phyloP scores from a whole-genome alignment of 306 rosid genomes.

The Mimosa pudica region DNA sequence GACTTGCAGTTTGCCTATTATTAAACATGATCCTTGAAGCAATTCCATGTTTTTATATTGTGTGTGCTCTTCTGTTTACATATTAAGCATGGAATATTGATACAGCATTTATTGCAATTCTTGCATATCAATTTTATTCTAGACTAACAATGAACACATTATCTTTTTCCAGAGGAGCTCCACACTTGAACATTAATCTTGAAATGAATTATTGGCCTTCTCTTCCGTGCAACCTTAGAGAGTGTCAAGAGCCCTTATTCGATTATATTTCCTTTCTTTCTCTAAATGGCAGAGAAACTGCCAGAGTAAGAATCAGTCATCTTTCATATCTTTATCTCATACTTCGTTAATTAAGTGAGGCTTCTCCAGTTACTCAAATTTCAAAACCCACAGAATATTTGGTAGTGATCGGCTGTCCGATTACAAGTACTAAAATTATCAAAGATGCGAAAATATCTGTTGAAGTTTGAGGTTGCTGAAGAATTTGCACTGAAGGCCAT shows the following conservation, averaged over 20 bases:
- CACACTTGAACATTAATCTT: conserved; percentile 79
- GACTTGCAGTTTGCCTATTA: not conserved
- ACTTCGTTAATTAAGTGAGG: not conserved
- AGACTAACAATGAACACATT: conserved; percentile 32
- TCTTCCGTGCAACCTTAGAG: conserved; percentile 82
- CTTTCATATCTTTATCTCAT: conserved; percentile 1
- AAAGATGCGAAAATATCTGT: conserved; percentile 1
- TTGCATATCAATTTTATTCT: conserved; percentile 20
- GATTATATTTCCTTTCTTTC: conserved; percentile 60
- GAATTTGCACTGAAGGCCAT: not conserved
- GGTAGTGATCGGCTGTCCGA: not conserved
- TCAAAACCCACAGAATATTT: not conserved
- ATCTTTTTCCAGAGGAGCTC: conserved; percentile 66
- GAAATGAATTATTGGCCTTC: conserved; percentile 92
- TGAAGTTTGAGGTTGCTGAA: conserved; percentile 1
- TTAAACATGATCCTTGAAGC: not conserved
- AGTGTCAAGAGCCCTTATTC: conserved; percentile 79
- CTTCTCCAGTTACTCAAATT: not conserved
- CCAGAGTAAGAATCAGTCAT: conserved; percentile 49
- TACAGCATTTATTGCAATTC: conserved; percentile 17
- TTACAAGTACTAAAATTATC: conserved; percentile 3
- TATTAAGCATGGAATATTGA: not conserved
- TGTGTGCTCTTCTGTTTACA: not conserved
- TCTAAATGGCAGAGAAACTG: conserved; percentile 67
- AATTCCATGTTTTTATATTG: not conserved